Evolutionary conservation across 148 eudicot species (phyloP).

Genomic region (Persicaria tinctoria): DNA sequence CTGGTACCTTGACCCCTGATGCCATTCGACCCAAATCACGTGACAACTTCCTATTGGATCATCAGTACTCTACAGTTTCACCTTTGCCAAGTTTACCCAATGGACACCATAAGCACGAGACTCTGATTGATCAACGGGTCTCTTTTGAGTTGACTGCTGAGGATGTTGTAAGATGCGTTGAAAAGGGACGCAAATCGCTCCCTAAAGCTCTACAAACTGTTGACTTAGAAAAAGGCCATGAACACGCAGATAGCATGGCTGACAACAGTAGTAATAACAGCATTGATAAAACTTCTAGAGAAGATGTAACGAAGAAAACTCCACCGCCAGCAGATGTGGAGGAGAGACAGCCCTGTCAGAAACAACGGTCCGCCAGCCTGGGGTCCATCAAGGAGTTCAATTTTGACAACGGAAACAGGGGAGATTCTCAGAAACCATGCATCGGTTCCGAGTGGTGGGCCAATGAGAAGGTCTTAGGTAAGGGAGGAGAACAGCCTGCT

Average conservation of each 20-base stretch:
- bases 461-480: conserved; percentile 53
- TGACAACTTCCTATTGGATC: conserved; percentile 28
- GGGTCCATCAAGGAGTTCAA: conserved; percentile 85
- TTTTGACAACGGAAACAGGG: conserved; percentile 60
- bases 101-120: conserved; percentile 33
- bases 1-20: conserved; percentile 75
- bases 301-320: conserved; percentile 17
- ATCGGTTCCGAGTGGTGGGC: conserved; percentile 79
- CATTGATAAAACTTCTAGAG: conserved; percentile 18
- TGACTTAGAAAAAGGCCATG: conserved; percentile 17
- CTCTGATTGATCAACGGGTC: conserved; percentile 48
- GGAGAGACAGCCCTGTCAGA: conserved; percentile 43
- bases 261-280: conserved; percentile 12
- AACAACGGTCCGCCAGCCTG: conserved; percentile 60
- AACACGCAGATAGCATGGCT: conserved; percentile 15
- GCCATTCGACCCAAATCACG: conserved; percentile 35
- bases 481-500: conserved; percentile 30
- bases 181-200: conserved; percentile 46
- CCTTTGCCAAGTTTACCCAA: conserved; percentile 29
- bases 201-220: conserved; percentile 32
- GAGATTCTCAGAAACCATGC: conserved; percentile 31
- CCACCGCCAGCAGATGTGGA: conserved; percentile 24
- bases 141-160: conserved; percentile 84
- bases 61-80: conserved; percentile 48
- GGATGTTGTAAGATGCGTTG: conserved; percentile 78